Percentiles rank a stretch among this genome's conserved stretches.
Evolutionary conservation across 805 yeast genomes (phyloP).

Genomic region (Myxozyma mucilagina): DNA sequence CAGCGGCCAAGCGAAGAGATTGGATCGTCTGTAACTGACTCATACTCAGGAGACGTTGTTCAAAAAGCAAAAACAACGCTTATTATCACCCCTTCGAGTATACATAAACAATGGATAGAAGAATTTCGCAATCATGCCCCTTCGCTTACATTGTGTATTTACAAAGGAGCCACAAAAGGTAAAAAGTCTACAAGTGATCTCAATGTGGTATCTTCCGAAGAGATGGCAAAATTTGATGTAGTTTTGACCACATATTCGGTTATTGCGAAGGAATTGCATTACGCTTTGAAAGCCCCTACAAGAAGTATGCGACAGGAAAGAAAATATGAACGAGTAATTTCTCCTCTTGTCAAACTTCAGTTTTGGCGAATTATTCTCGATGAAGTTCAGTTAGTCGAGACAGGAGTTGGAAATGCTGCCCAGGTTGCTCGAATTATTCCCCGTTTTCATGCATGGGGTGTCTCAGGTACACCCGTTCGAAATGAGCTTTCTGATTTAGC

Average conservation of each 20-base stretch:
- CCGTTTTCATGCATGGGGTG: constrained; percentile 93
- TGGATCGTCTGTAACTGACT: constrained; percentile 15
- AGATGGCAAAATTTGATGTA: constrained; percentile 64
- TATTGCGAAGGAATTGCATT: constrained; percentile 72
- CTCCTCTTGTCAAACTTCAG: constrained; percentile 78
- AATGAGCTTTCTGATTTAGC: constrained; percentile 65
- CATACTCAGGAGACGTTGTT: constrained; percentile 48
- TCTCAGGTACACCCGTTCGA: constrained; percentile 90
- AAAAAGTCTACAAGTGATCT: background rate
- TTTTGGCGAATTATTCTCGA: constrained; percentile 90
- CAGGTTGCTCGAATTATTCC: constrained; percentile 78
- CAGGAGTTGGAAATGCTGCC: constrained; percentile 72
- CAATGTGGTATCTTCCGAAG: constrained; percentile 47
- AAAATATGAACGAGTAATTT: constrained; percentile 38
- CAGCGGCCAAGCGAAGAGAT: constrained; percentile 46
- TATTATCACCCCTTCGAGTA: constrained; percentile 83
- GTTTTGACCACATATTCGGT: constrained; percentile 76
- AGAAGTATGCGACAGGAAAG: constrained; percentile 40
- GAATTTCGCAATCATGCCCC: constrained; percentile 68
- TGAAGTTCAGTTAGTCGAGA: constrained; percentile 91
- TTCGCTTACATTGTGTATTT: constrained; percentile 57
- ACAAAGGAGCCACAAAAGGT: constrained; percentile 41
- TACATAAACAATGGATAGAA: constrained; percentile 80
- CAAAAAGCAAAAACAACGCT: constrained; percentile 66
- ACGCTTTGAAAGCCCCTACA: constrained; percentile 68